These are phyloP conservation scores for Emmonsiellopsis sp. DNA, from an alignment of 2,329 filamentous ascomycete species.

Conservation along the genomic window DNA sequence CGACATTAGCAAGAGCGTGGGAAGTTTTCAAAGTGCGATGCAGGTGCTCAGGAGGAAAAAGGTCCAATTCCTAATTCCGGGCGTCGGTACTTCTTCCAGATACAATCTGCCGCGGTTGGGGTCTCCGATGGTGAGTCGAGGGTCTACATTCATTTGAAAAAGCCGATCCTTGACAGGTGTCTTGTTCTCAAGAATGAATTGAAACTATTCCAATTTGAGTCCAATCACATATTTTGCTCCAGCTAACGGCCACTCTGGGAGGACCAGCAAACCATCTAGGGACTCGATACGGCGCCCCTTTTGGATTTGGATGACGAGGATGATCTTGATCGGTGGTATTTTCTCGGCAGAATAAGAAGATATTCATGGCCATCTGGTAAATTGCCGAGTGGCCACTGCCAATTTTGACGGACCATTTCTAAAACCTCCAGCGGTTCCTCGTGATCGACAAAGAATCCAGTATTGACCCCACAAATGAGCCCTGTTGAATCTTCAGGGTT, in stretches of 20 bases:
- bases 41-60: not conserved
- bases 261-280: too few relatives aligned
- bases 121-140: not conserved
- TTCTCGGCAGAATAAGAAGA: slow-evolving; percentile 17
- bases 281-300: too few relatives aligned
- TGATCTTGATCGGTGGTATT: slow-evolving; percentile 4
- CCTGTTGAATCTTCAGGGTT: slow-evolving; percentile 18
- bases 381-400: slow-evolving; percentile 25
- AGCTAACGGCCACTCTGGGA: too few relatives aligned
- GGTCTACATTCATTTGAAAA: too few relatives aligned
- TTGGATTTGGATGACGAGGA: not conserved
- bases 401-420: slow-evolving; percentile 16
- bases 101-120: slow-evolving; percentile 1
- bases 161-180: too few relatives aligned
- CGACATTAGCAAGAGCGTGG: not conserved
- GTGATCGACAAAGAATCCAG: slow-evolving; percentile 31
- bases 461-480: slow-evolving; percentile 25
- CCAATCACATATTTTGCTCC: too few relatives aligned
- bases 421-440: slow-evolving; percentile 24
- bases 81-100: not conserved
- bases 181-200: too few relatives aligned
- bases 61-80: not conserved
- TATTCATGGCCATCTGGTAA: slow-evolving; percentile 24
- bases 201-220: too few relatives aligned
- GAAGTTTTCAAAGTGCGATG: not conserved